phyloP scores from a whole-genome alignment of 345 rosid genomes.

The Cardamine occulta region DNA sequence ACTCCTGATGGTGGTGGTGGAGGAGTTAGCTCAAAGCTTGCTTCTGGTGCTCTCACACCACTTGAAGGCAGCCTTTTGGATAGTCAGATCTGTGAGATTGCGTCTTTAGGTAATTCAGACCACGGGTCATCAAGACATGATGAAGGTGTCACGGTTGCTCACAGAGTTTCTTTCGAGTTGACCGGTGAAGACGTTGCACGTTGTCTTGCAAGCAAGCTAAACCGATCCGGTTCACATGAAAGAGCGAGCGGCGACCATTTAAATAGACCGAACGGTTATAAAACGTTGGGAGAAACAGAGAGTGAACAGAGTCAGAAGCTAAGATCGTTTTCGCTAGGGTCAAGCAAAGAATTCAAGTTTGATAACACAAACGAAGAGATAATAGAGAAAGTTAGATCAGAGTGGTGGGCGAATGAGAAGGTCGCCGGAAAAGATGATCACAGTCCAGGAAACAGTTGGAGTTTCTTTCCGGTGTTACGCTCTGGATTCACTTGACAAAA shows the following conservation, averaged over 20 bases:
- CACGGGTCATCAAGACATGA: conserved; percentile 49
- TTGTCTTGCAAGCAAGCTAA: conserved; percentile 61
- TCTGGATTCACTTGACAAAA: conserved; percentile 63
- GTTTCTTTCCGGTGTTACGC: conserved; percentile 79
- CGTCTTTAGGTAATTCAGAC: conserved; percentile 52
- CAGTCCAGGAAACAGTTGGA: conserved; percentile 64
- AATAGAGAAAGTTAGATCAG: conserved; percentile 58
- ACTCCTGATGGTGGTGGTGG: conserved; percentile 73
- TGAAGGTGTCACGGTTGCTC: conserved; percentile 39
- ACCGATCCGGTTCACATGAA: conserved; percentile 38
- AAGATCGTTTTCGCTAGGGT: conserved; percentile 63
- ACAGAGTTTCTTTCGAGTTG: conserved; percentile 90
- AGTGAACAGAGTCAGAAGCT: conserved; percentile 69
- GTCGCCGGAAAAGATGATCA: conserved; percentile 57
- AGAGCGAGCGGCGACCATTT: neutral
- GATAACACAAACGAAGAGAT: conserved; percentile 62
- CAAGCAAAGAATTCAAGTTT: conserved; percentile 85
- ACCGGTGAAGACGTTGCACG: conserved; percentile 95
- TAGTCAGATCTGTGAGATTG: conserved; percentile 57
- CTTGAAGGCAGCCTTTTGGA: conserved; percentile 55
- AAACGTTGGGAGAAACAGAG: conserved; percentile 55
- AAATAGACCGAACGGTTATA: conserved; percentile 16
- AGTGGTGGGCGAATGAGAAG: conserved; percentile 94
- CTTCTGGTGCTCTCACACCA: conserved; percentile 74
- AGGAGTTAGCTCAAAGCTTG: conserved; percentile 63